Evolutionary conservation across 208 protist species (phyloP), one percentile per base, ranked within the genome.

Genomic region (Acanthamoeba royreba): DNA sequence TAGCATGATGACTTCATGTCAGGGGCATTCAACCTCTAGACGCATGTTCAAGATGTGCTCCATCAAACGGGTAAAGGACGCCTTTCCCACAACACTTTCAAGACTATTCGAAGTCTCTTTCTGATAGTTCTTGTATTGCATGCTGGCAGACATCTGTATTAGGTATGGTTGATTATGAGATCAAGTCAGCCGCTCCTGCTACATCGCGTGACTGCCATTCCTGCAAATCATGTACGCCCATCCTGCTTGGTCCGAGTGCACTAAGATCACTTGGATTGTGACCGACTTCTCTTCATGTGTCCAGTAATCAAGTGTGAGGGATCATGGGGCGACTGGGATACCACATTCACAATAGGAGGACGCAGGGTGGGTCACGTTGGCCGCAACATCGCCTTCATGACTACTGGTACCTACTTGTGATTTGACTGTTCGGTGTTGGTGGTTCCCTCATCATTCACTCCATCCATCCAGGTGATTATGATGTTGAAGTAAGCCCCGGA

Each of bases 1-100:
- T 25, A 86, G 77, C 77, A 86, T 86, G 28, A 13, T 86, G n/a
- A 25, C 77, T 19, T 11, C 53, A 55, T 49, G 45, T 25, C 33
- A 11, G 45, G 17, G 42, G 77, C 31, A 7, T n/a, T 33, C 45
- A 43, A 19, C 40, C 40, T 25, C 72, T n/a, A n/a, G 45, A 22
- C 77, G 52, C 40, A 49, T 86, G 77, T 86, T 86, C 77, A 86
- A 86, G 77, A 86, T 86, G 77, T 86, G 77, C 9, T 86, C 77
- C 42, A 86, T 86, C 77, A 86, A 47, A 43, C 77, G 77, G 11
- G 77, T 86, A 86, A 33, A 31, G 19, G 9, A 28, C 63, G 58
- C n/a, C n/a, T n/a, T 69, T 2, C 74, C 74, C 38, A 40, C 31
- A 17, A 28, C 11, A 49, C 11, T n/a, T 28, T 31, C 74, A 17